Evolutionary conservation across 2,329 filamentous ascomycete species (phyloP).

Genomic region (Alternaria brassicae): DNA sequence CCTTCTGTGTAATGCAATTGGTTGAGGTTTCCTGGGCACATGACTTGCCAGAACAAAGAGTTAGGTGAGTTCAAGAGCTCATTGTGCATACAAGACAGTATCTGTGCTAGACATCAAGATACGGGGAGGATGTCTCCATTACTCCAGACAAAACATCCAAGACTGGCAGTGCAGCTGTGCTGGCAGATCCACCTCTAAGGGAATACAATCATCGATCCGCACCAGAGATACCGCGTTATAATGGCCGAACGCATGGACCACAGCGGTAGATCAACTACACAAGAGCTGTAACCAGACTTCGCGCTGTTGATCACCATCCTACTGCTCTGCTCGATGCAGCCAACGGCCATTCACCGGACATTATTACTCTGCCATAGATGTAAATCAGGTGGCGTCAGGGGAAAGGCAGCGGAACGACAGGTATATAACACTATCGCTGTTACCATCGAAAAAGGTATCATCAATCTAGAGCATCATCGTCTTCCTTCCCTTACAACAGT

Average conservation of each 20-base stretch:
- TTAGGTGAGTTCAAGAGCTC: too few species aligned
- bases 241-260: neutral
- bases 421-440: conserved; percentile 1
- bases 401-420: neutral
- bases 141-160: neutral
- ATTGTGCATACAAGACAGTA: neutral
- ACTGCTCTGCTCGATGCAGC: neutral
- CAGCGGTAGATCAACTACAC: neutral
- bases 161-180: neutral
- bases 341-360: conserved; percentile 2
- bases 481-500: neutral
- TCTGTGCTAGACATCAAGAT: neutral
- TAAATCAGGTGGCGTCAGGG: neutral
- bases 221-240: neutral
- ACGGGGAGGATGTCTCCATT: neutral
- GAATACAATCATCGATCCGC: neutral
- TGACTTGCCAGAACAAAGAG: neutral
- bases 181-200: neutral
- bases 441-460: neutral
- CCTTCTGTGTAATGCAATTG: neutral
- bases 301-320: neutral
- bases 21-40: neutral
- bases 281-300: neutral
- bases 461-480: neutral
- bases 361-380: neutral